phyloP scores from a whole-genome alignment of 1,139 yeast species.

The Protomyces gravidus region DNA sequence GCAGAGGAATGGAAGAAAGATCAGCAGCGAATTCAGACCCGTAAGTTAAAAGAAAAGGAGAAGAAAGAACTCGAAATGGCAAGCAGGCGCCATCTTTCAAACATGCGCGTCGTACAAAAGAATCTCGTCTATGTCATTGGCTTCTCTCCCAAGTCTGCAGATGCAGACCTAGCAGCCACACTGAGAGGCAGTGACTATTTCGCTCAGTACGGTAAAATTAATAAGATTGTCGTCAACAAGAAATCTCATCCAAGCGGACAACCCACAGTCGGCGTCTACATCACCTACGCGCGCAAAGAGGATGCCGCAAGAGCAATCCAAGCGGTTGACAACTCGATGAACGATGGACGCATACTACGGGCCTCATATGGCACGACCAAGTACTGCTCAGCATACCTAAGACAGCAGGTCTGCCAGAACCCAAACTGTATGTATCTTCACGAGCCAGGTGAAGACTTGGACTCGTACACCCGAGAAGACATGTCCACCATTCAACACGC shows the following conservation, averaged over 20 bases:
- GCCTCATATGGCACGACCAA: slow-evolving; percentile 99
- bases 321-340: slow-evolving; percentile 88
- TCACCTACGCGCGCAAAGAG: slow-evolving; percentile 85
- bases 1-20: slow-evolving; percentile 71
- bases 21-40: slow-evolving; percentile 65
- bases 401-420: slow-evolving; percentile 96
- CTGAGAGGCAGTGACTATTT: slow-evolving; percentile 88
- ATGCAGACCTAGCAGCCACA: slow-evolving; percentile 82
- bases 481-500: slow-evolving; percentile 70
- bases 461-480: slow-evolving; percentile 81
- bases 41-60: slow-evolving; percentile 85
- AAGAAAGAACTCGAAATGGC: slow-evolving; percentile 83
- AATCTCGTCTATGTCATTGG: slow-evolving; percentile 96
- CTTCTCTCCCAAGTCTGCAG: slow-evolving; percentile 80
- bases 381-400: slow-evolving; percentile 88
- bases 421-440: slow-evolving; percentile 99
- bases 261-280: slow-evolving; percentile 91
- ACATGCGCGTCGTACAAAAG: slow-evolving; percentile 95
- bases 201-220: slow-evolving; percentile 95
- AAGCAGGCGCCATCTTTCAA: slow-evolving; percentile 86
- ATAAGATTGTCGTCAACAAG: slow-evolving; percentile 87
- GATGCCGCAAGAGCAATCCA: slow-evolving; percentile 91
- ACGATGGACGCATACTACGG: slow-evolving; percentile 68
- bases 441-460: slow-evolving; percentile 99
- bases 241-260: slow-evolving; percentile 49